Conservation (phyloP, 2,329 filamentous ascomycete genomes). For the Alternaria metachromatica region DNA sequence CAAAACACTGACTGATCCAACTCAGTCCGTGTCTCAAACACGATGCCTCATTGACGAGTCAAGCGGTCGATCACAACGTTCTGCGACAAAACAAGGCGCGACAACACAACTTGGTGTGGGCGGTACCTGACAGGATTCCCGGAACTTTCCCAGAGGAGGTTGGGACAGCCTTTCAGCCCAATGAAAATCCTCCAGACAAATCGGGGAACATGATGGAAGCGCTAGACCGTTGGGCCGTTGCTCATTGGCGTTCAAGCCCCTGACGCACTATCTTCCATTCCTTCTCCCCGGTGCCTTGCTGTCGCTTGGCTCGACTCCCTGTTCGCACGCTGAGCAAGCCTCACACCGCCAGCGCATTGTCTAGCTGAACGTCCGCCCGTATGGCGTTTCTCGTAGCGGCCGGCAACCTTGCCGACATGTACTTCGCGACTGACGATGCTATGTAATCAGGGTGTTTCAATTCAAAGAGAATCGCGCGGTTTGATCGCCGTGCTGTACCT, state of each 20-base stretch:
- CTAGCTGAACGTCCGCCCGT: constrained; percentile 16
- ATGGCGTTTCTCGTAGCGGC: constrained; percentile 13
- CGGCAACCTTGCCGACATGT: constrained; percentile 10
- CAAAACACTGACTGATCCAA: constrained; percentile 21
- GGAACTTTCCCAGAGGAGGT: constrained; percentile 14
- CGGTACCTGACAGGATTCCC: constrained; percentile 18
- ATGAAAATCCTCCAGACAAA: constrained; percentile 31
- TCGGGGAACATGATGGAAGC: constrained; percentile 31
- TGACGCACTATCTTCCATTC: constrained; percentile 20
- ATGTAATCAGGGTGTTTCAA: neutral
- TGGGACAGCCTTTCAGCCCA: constrained; percentile 26
- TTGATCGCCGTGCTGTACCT: constrained; percentile 18
- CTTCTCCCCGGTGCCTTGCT: constrained; percentile 20
- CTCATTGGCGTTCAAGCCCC: constrained; percentile 36
- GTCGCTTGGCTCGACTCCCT: constrained; percentile 13
- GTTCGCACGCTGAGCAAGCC: constrained; percentile 28
- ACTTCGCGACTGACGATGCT: neutral
- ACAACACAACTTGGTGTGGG: constrained; percentile 16
- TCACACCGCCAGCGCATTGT: constrained; percentile 39
- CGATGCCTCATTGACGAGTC: constrained; percentile 11
- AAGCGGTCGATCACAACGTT: constrained; percentile 8
- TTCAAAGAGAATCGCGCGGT: neutral
- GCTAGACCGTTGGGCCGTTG: constrained; percentile 26
- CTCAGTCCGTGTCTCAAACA: constrained; percentile 11
- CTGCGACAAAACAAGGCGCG: constrained; percentile 15